phyloP scores from a whole-genome alignment of 805 yeast genomes.

The Barnettozyma siamensis region DNA sequence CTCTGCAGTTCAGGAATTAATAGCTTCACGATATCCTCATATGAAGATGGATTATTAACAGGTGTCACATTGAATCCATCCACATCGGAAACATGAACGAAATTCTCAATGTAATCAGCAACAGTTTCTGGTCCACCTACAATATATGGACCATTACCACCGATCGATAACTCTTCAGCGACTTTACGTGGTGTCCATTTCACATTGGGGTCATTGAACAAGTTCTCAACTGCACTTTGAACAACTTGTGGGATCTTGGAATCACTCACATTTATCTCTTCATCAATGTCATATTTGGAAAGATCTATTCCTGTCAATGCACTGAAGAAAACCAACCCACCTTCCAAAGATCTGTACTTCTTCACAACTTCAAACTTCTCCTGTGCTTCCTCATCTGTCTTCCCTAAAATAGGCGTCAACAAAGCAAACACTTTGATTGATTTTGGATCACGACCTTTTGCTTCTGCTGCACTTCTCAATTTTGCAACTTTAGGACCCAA shows the following conservation, averaged over 20 bases:
- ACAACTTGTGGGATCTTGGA: slow-evolving; percentile 25
- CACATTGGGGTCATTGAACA: slow-evolving; percentile 20
- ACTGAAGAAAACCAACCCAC: slow-evolving; percentile 38
- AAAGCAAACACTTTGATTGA: slow-evolving; percentile 34
- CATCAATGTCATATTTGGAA: slow-evolving; percentile 26
- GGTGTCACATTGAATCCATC: slow-evolving; percentile 41
- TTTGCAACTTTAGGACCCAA: slow-evolving; percentile 28
- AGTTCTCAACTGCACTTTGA: slow-evolving; percentile 27
- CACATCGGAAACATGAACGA: slow-evolving; percentile 35
- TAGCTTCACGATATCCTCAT: slow-evolving; percentile 34
- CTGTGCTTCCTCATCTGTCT: slow-evolving; percentile 36
- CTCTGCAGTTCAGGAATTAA: slow-evolving; percentile 34
- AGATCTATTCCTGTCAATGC: slow-evolving; percentile 43
- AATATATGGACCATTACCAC: slow-evolving; percentile 29
- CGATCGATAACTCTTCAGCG: slow-evolving; percentile 27
- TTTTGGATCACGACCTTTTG: slow-evolving; percentile 31
- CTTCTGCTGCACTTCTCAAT: slow-evolving; percentile 28
- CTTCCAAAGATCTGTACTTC: slow-evolving; percentile 34
- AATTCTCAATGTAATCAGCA: slow-evolving; percentile 36
- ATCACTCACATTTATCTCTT: slow-evolving; percentile 8
- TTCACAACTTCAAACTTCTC: slow-evolving; percentile 28
- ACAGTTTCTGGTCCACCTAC: slow-evolving; percentile 34
- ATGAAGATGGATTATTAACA: slow-evolving; percentile 34
- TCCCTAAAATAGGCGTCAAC: slow-evolving; percentile 33
- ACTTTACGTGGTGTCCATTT: slow-evolving; percentile 24